Evolutionary conservation across 495 filamentous ascomycete species (phyloP).

Genomic region (Cercophora scortea): DNA sequence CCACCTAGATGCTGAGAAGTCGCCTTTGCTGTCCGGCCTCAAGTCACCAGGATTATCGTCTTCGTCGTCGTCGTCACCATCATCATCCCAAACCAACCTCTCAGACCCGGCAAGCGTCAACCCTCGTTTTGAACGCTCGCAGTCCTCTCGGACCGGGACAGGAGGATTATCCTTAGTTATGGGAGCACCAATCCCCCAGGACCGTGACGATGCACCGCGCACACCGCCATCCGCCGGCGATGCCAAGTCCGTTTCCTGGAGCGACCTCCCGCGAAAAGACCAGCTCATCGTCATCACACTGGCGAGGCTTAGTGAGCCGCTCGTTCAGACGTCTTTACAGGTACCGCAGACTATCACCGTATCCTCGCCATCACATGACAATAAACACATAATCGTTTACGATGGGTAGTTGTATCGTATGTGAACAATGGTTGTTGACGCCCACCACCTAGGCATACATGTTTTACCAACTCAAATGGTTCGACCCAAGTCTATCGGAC

Average conservation of each 20-base stretch:
- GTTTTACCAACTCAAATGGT: conserved; percentile 72
- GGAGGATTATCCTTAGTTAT: no score
- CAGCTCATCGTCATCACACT: conserved; percentile 70
- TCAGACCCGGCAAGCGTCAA: no score
- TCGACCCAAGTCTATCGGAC: conserved; percentile 55
- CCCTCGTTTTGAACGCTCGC: no score
- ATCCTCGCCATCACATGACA: no score
- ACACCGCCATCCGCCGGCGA: background rate
- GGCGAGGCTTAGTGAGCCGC: conserved; percentile 68
- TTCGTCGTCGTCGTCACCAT: no score
- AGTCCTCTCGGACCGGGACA: no score
- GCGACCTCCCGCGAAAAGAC: conserved; percentile 61
- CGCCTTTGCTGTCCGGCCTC: background rate
- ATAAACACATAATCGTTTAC: no score
- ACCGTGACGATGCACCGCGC: no score
- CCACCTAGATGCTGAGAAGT: background rate
- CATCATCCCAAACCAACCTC: no score
- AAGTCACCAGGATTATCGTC: background rate
- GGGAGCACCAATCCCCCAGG: no score
- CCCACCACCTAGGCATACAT: conserved; percentile 49
- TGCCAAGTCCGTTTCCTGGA: conserved; percentile 50
- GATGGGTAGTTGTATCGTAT: no score
- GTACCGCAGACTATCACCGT: conserved; percentile 13
- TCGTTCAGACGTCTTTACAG: conserved; percentile 70
- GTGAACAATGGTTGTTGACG: no score